Conservation (phyloP, 352 stramenopile species). For the Phytophthora boehmeriae region DNA sequence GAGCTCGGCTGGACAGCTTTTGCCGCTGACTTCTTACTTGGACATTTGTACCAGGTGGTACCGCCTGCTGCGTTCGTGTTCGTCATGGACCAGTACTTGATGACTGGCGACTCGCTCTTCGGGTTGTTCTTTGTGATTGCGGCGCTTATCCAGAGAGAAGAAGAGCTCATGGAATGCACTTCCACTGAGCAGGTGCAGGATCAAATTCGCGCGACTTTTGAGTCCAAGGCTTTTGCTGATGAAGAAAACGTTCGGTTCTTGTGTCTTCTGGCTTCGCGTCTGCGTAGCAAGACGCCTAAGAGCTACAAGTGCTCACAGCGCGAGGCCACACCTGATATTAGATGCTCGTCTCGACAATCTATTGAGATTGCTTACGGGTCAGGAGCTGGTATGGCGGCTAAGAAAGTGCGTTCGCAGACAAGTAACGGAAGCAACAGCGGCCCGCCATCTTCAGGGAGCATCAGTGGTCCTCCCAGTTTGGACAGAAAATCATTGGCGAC, state of each 20-base stretch:
- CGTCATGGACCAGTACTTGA: slow-evolving; percentile 81
- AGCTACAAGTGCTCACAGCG: slow-evolving; percentile 66
- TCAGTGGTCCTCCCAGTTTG: slow-evolving; percentile 17
- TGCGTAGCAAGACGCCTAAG: slow-evolving; percentile 66
- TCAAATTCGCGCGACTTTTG: slow-evolving; percentile 47
- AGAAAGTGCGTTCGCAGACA: slow-evolving; percentile 27
- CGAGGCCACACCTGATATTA: slow-evolving; percentile 38
- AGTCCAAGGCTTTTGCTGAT: slow-evolving; percentile 35
- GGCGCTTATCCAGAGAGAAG: slow-evolving; percentile 49
- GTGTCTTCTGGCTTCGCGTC: slow-evolving; percentile 60
- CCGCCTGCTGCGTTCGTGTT: slow-evolving; percentile 63
- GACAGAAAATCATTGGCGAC: slow-evolving; percentile 38
- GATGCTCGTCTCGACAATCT: slow-evolving; percentile 56
- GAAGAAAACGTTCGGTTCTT: slow-evolving; percentile 58
- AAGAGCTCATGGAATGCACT: slow-evolving; percentile 39
- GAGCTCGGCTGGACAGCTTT: slow-evolving; percentile 60
- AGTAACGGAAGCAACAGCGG: slow-evolving; percentile 23
- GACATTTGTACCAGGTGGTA: slow-evolving; percentile 72
- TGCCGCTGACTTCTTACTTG: slow-evolving; percentile 66
- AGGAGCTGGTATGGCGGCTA: slow-evolving; percentile 22
- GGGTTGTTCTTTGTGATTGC: slow-evolving; percentile 76
- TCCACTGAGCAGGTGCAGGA: slow-evolving; percentile 47
- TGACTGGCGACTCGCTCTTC: slow-evolving; percentile 73
- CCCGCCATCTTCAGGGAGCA: slow-evolving; percentile 15
- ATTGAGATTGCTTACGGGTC: slow-evolving; percentile 68